Conservation (phyloP, 2,329 filamentous ascomycete species). For the Penicillium sp. region DNA sequence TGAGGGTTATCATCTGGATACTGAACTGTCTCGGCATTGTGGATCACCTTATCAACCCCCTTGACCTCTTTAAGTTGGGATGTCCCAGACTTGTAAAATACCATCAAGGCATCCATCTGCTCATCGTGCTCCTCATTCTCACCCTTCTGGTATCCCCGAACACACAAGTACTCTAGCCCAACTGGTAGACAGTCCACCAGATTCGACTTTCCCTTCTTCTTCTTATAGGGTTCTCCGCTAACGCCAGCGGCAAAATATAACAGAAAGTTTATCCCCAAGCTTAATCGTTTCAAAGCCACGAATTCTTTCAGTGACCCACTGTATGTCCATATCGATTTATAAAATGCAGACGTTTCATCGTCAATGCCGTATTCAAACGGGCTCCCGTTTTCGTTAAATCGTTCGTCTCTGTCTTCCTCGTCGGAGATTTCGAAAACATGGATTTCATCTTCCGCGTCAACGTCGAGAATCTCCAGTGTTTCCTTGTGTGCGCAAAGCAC, state of each 20-base stretch:
- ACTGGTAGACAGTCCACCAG: slow-evolving; percentile 9
- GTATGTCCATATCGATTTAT: slow-evolving; percentile 3
- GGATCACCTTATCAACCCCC: slow-evolving; percentile 14
- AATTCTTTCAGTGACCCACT: slow-evolving; percentile 19
- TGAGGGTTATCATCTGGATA: slow-evolving; percentile 4
- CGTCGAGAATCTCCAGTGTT: slow-evolving; percentile 20
- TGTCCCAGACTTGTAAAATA: not conserved
- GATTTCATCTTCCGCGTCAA: slow-evolving; percentile 12
- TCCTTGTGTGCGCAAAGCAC: slow-evolving; percentile 13
- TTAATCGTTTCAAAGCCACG: slow-evolving; percentile 16
- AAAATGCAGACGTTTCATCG: not conserved
- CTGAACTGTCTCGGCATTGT: slow-evolving; percentile 4
- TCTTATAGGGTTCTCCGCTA: not conserved
- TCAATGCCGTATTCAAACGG: not conserved
- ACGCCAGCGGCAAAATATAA: slow-evolving; percentile 16
- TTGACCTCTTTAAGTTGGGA: slow-evolving; percentile 7
- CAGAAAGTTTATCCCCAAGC: slow-evolving; percentile 15
- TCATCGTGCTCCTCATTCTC: not conserved
- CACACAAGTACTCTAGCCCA: slow-evolving; percentile 18
- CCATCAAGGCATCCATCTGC: slow-evolving; percentile 12
- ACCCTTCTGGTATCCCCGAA: slow-evolving; percentile 18
- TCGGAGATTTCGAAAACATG: not conserved
- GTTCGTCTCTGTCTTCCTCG: not conserved
- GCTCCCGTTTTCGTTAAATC: not conserved
- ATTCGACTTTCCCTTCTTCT: not conserved